Conservation (phyloP, 345 rosid species). For the Luvunga scandens region DNA sequence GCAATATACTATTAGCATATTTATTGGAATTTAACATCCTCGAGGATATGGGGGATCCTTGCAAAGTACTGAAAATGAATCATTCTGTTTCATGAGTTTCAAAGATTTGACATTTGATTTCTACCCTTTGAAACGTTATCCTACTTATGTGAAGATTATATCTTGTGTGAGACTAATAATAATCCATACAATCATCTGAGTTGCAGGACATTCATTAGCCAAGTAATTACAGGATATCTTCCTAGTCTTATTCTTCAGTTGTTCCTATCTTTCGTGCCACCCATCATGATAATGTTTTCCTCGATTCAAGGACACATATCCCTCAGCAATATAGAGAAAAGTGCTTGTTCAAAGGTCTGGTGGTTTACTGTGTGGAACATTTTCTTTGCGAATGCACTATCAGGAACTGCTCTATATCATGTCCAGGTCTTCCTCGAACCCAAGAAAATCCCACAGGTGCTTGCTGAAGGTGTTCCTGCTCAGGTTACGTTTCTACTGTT, state of each 20-base stretch:
- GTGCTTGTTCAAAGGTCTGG: slow-evolving; percentile 74
- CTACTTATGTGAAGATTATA: not conserved
- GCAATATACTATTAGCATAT: not conserved
- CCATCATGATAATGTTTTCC: slow-evolving; percentile 66
- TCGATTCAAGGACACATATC: slow-evolving; percentile 80
- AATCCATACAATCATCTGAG: slow-evolving; percentile 13
- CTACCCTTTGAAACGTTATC: not conserved
- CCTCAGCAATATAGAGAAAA: slow-evolving; percentile 61
- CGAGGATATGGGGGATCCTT: not conserved
- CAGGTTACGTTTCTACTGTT: slow-evolving; percentile 46
- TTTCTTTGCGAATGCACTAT: slow-evolving; percentile 78
- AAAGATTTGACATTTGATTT: not conserved
- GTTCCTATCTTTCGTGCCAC: slow-evolving; percentile 66
- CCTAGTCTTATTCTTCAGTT: slow-evolving; percentile 76
- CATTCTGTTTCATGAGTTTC: not conserved
- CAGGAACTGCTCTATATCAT: slow-evolving; percentile 73
- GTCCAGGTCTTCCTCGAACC: slow-evolving; percentile 72
- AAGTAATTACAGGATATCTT: slow-evolving; percentile 86
- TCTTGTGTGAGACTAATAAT: slow-evolving; percentile 8
- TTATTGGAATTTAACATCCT: not conserved
- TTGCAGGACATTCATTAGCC: slow-evolving; percentile 67
- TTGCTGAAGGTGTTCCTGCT: slow-evolving; percentile 81
- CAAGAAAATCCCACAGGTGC: slow-evolving; percentile 61
- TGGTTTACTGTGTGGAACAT: slow-evolving; percentile 80
- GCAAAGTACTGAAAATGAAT: not conserved